Evolutionary conservation across 2,329 filamentous ascomycete genomes (phyloP), one percentile per base, ranked within the genome.

Genomic region (Coniochaeta sp.): DNA sequence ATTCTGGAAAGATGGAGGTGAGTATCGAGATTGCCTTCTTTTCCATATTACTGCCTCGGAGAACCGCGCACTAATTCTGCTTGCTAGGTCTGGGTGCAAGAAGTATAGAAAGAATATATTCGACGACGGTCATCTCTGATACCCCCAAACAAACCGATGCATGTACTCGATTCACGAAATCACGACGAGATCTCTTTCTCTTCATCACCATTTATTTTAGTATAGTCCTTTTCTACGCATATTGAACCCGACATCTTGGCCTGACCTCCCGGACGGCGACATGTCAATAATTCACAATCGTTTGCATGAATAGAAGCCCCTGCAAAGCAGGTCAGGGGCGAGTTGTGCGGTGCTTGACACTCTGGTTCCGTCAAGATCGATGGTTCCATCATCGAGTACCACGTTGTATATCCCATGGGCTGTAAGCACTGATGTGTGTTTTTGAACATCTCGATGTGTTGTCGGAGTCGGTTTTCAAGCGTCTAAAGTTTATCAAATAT

Each of bases 1-100:
- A 96, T 64, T 89, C 92, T 79, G 92, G 90, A 58, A 97, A 96
- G 82, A 87, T 97, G 86, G 95, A 98, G 85, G 91, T 97, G 74
- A 83, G 90, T 79, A 59, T 36, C n/a, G 55, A 42, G n/a, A 3
- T 56, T 30, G 34, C 34, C 34, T 36, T 14, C 34, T 7, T n/a
- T 26, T 55, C 28, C 4, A 28, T 16, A 12, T 38, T 24, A n/a
- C 30, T 32, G 6, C 26, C 16, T 47, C 38, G 10, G 19, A 10
- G 38, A 47, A 40, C 57, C n/a, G 36, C 57, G n/a, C 61, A 52
- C 69, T 71, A 60, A 71, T 65, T 40, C 7, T 34, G 24, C 28
- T 6, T 44, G 54, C 7, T 19, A 73, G 72, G 66, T 73, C 38
- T 73, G 72, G 72, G 58, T 73, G 14, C 69, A 73, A 58, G 70